Conservation (phyloP, 1,284 basidiomycete species). For the Wallemia hederae region DNA sequence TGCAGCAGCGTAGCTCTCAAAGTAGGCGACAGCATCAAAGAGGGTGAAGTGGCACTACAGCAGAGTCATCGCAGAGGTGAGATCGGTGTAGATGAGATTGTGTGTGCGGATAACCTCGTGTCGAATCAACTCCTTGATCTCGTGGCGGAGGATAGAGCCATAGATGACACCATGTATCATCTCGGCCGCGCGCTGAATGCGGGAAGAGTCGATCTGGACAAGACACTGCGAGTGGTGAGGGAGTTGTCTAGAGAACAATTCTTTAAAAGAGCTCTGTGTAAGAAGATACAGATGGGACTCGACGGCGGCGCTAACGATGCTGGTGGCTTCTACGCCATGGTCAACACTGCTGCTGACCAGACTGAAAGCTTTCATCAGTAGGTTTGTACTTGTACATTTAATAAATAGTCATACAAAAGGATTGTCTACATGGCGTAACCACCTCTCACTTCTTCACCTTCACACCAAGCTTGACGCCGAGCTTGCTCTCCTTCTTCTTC, state of each 20-base stretch:
- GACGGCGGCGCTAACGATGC: too few relatives aligned
- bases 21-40: slow-evolving; percentile 29
- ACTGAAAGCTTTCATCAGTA: background rate
- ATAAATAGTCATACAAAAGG: background rate
- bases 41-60: slow-evolving; percentile 34
- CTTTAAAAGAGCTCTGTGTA: slow-evolving; percentile 27
- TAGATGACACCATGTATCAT: slow-evolving; percentile 94
- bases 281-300: slow-evolving; percentile 11
- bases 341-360: background rate
- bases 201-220: slow-evolving; percentile 69
- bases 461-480: slow-evolving; percentile 9
- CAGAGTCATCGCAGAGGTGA: slow-evolving; percentile 43
- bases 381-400: background rate
- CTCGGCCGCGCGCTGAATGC: slow-evolving; percentile 74
- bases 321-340: too few relatives aligned
- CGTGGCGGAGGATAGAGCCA: slow-evolving; percentile 91
- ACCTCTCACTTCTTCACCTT: slow-evolving; percentile 17
- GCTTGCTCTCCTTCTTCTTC: slow-evolving; percentile 16
- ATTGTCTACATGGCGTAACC: too few relatives aligned
- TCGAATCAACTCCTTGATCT: slow-evolving; percentile 82
- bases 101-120: slow-evolving; percentile 79
- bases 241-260: slow-evolving; percentile 79
- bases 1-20: slow-evolving; percentile 47
- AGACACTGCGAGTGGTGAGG: slow-evolving; percentile 65
- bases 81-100: slow-evolving; percentile 66